Percentiles rank a stretch among this genome's conserved stretches.
Evolutionary conservation across 495 filamentous ascomycete species (phyloP).

Genomic region (Lichenothelia convexa): DNA sequence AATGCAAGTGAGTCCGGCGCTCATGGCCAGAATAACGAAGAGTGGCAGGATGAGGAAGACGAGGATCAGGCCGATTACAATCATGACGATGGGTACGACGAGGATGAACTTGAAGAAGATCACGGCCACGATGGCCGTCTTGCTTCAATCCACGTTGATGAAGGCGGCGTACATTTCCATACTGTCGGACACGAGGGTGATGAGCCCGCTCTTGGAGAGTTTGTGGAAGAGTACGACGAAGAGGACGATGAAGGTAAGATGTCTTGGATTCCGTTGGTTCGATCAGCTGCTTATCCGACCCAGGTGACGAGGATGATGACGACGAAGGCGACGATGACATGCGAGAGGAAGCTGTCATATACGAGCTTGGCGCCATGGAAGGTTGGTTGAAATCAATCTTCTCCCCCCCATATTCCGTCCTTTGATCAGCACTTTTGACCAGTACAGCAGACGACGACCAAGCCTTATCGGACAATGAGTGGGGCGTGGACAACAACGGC

Average conservation of each 20-base stretch:
- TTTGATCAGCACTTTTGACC: background rate
- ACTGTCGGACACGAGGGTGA: slow-evolving; percentile 6
- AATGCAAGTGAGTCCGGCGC: slow-evolving; percentile 41
- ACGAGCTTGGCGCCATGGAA: slow-evolving; percentile 19
- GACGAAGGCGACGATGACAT: slow-evolving; percentile 22
- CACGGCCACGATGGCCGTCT: slow-evolving; percentile 5
- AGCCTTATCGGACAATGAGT: slow-evolving; percentile 30
- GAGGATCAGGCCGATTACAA: slow-evolving; percentile 40
- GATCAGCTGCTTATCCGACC: slow-evolving; percentile 8
- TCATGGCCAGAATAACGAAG: slow-evolving; percentile 40
- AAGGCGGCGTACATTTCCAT: slow-evolving; percentile 5
- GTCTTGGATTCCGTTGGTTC: background rate
- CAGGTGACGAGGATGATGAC: slow-evolving; percentile 22
- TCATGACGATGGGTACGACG: slow-evolving; percentile 26
- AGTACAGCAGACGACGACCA: slow-evolving; percentile 8
- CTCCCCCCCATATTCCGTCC: background rate
- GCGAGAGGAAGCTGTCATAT: too few relatives aligned
- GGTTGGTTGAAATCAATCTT: slow-evolving; percentile 5
- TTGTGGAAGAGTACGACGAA: slow-evolving; percentile 21
- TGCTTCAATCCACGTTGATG: slow-evolving; percentile 6
- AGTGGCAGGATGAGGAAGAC: slow-evolving; percentile 42
- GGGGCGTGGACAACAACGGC: slow-evolving; percentile 36
- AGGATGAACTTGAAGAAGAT: slow-evolving; percentile 9
- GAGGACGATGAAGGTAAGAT: slow-evolving; percentile 37
- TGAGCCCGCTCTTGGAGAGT: slow-evolving; percentile 9